Percentiles rank a stretch among this genome's conserved stretches.
These are phyloP conservation scores for Purpureocillium lavendulum DNA, from an alignment of 2,329 filamentous ascomycete genomes.

Conservation along the genomic window DNA sequence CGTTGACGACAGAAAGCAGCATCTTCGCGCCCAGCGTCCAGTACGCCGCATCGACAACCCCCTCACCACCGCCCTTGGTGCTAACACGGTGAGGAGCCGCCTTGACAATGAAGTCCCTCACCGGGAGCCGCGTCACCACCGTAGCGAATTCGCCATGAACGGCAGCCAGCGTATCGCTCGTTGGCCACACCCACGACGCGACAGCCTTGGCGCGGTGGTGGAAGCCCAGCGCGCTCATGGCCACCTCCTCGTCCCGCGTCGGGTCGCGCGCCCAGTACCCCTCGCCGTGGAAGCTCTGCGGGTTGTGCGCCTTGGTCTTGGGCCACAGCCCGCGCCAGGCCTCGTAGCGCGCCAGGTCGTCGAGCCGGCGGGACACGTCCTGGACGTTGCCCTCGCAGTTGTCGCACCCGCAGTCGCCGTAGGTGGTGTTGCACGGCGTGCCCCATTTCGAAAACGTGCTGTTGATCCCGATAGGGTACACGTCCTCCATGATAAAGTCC, in stretches of 20 bases:
- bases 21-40: conserved; percentile 11
- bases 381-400: conserved; percentile 44
- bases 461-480: conserved; percentile 52
- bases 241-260: conserved; percentile 31
- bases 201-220: conserved; percentile 36
- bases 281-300: conserved; percentile 39
- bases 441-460: conserved; percentile 44
- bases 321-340: conserved; percentile 31
- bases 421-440: conserved; percentile 48
- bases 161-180: conserved; percentile 23
- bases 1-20: conserved; percentile 15
- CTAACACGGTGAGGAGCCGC: conserved; percentile 13
- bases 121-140: conserved; percentile 26
- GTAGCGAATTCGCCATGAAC: conserved; percentile 29
- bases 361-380: conserved; percentile 38
- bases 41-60: conserved; percentile 13
- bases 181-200: conserved; percentile 37
- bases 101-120: conserved; percentile 29
- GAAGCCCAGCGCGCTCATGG: conserved; percentile 35
- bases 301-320: conserved; percentile 33
- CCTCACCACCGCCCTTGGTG: not conserved
- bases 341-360: conserved; percentile 29
- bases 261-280: conserved; percentile 39
- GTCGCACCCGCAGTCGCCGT: conserved; percentile 57
- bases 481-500: conserved; percentile 52